Evolutionary conservation across 1,284 basidiomycete genomes (phyloP).

Genomic region (Fomitopsis betulina): DNA sequence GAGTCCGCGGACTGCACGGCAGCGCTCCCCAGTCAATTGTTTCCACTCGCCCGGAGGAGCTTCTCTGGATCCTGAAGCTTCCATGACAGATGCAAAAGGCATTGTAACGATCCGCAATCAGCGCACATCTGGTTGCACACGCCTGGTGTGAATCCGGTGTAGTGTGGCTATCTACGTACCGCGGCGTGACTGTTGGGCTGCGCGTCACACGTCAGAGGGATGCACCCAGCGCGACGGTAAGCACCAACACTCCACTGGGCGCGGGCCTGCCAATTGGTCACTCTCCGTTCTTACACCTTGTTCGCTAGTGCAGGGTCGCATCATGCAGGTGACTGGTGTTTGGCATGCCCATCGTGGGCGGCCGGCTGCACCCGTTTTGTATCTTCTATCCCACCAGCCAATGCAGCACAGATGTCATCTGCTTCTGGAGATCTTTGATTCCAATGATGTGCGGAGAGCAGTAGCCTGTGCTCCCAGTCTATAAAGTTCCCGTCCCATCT

Average conservation of each 20-base stretch:
- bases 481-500: not conserved
- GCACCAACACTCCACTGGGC: not conserved
- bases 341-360: not conserved
- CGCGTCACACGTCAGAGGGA: not conserved
- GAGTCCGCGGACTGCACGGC: not conserved
- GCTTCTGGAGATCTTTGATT: constrained; percentile 2
- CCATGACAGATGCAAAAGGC: not conserved
- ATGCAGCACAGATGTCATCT: not conserved
- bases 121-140: not conserved
- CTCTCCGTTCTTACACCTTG: not conserved
- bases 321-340: not conserved
- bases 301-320: not conserved
- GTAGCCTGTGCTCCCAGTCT: not conserved
- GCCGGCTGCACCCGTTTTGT: not conserved
- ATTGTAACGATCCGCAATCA: not conserved
- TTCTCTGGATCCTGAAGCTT: not conserved
- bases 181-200: not conserved
- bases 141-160: not conserved
- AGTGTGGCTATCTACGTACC: not conserved
- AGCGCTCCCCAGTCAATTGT: not conserved
- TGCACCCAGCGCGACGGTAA: not conserved
- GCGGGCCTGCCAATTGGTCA: not conserved
- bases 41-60: not conserved
- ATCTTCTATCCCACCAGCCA: not conserved
- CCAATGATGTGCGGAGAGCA: not conserved